Evolutionary conservation across 129 eudicot genomes (phyloP), one percentile per base, ranked within the genome.

Genomic region (Flaveria sonorensis): DNA sequence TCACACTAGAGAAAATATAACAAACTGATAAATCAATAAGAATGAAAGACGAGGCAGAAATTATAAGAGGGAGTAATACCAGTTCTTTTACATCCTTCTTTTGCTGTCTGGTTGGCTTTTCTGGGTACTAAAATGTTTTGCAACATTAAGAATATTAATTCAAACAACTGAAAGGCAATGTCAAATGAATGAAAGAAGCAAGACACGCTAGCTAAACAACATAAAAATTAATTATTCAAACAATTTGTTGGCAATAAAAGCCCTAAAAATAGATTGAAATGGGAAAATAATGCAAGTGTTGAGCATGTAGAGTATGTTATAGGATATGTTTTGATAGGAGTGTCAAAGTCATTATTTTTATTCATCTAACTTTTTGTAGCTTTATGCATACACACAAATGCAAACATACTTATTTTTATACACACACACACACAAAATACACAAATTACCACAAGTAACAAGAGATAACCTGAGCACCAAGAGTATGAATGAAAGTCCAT

Each of bases 401-500:
- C 75, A 47, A 18, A 21, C 3, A 19, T 19, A 57, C 63, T 32
- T 18, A 10, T 30, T 30, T 43, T n/a, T 59, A 32, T 7, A 30
- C 48, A 36, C 23, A 14, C 23, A 32, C 70, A 4, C 47, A 14
- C 59, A 43, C 19, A 56, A 4, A 32, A 72, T 73, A 79, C 64
- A 47, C 10, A 52, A 65, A 24, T 23, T 19, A 65, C 20, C 55
- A 46, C 36, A 55, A 16, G 57, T 13, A 57, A 64, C 11, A 65
- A 56, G 53, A 57, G 10, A 56, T 52, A 74, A 94, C 97, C 98
- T 94, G 99, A 78, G 99, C 99, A 48, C 86, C 99, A 74, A 95
- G 97, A 80, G 99, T 91, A 88, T 95, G 99, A 79, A 95, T 92
- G 83, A 95, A 95, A 39, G 89, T 95, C 99, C 99, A 95, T 10